Evolutionary conservation across 768 basidiomycete genomes (phyloP), one percentile per base, ranked within the genome.

Genomic region (Hebeloma cylindrosporum): DNA sequence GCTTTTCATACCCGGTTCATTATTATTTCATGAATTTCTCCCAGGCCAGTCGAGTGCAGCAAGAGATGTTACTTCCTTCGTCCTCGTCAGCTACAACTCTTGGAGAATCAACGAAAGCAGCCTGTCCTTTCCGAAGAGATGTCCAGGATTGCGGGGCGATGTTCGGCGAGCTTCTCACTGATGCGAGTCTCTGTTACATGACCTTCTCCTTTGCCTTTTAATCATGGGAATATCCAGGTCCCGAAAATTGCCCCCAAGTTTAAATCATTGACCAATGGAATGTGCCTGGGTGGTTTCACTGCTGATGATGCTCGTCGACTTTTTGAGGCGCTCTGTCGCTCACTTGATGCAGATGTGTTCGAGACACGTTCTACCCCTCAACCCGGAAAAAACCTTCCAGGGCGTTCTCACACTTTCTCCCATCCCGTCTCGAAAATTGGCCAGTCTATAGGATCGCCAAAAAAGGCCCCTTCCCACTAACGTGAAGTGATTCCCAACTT

Each of bases 291-390:
- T 21, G 68, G 65, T 20, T 77, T 77, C 50, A 67, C 64, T n/a
- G 76, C 75, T 1, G 74, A 80, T 27, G 74, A 73, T 38, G 60
- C 75, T 2, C 66, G 72, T 8, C 72, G 71, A 39, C 60, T 77
- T 34, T 77, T 78, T 43, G 77, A 79, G 48, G 73, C 74, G 8
- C 57, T 76, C 5, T 73, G 70, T 48, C 68, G 68, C 43, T 63
- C 73, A 5, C 58, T 79, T 10, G 70, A 75, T 25, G 62, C 68
- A 3, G 55, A 65, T 5, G 60, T 70, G 3, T 74, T 77, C 50
- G 73, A 76, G 23, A 48, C 49, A 26, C 36, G 11, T 8, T 41
- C 52, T 21, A 22, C 43, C 16, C 36, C 40, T 44, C 41, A 14
- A 31, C 33, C 31, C 3, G 17, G 8, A 33, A 26, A 30, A 16